Evolutionary conservation across 2,329 filamentous ascomycete genomes (phyloP), one percentile per base, ranked within the genome.

Genomic region (Metarhizium robertsii): DNA sequence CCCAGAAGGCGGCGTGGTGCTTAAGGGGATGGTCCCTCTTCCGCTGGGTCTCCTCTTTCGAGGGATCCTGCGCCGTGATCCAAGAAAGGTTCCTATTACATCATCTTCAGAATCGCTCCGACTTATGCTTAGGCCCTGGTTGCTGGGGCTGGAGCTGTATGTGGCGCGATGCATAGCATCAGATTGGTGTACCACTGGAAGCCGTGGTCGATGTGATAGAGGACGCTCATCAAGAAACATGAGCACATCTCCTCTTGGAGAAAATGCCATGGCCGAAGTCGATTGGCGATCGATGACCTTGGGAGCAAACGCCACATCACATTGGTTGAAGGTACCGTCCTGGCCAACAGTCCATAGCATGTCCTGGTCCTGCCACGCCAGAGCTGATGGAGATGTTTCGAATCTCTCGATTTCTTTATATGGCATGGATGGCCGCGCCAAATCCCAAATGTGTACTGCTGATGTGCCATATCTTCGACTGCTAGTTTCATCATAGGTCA

Each of bases 31-130:
- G 13, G 65, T 67, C 11, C 76, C 71, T 51, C 78, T 74, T 45
- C 69, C 69, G 59, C 74, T 77, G 2, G 69, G 62, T 49, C 75
- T 70, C 20, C 78, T 73, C 60, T 71, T 73, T 57, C 75, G 69
- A 46, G 69, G 64, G 16, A 59, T 63, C 42, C 68, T 71, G 51
- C 69, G 71, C 55, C 69, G 73, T 7, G 79, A 71, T 0, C 78
- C 78, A 2, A 86, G 67, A 62, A 86, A 86, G 57, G 75, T 83
- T 3, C 79, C 79, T 6, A 84, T 72, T 0, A 80, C 79, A 53
- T 86, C 83, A 59, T 86, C 83, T 62, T 86, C 83, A 0, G 83
- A 86, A 60, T 86, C 83, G 60, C 82, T 86, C 49, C 77, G 76
- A 61, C 80, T 84, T 53, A 79, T 74, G 61, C 78, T 81, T 25